Evolutionary conservation across 192 early-diverging fungal genomes (phyloP).

Genomic region (Backusella psychrophila): DNA sequence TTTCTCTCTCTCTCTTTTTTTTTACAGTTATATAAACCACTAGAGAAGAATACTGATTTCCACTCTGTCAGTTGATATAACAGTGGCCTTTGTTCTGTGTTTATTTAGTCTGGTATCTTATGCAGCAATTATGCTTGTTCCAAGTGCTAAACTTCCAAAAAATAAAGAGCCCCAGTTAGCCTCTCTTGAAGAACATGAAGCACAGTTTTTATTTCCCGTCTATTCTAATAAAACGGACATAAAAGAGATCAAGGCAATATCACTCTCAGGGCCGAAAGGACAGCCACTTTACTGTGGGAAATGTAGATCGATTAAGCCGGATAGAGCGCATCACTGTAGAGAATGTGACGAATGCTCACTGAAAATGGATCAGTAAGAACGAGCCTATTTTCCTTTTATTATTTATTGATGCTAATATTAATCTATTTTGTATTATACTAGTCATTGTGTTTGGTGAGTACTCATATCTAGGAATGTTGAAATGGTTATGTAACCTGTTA

Average conservation of each 20-base stretch:
- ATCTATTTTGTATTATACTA: neutral
- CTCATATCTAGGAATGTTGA: neutral
- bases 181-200: neutral
- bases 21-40: neutral
- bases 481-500: neutral
- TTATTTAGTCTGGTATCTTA: neutral
- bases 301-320: conserved; percentile 39
- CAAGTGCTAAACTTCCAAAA: neutral
- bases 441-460: conserved; percentile 27
- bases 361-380: conserved; percentile 57
- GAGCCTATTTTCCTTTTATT: no score
- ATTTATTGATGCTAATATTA: no score
- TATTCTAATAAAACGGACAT: neutral
- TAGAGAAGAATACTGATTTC: neutral
- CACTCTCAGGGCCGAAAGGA: conserved; percentile 8
- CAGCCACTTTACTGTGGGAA: conserved; percentile 21
- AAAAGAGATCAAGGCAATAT: neutral
- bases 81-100: neutral
- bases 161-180: neutral
- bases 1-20: neutral
- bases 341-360: conserved; percentile 48
- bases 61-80: neutral
- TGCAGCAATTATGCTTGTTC: neutral
- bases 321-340: conserved; percentile 49
- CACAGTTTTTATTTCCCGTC: neutral